Evolutionary conservation across 75 land plant genomes (phyloP), one percentile per base, ranked within the genome.

Genomic region (Sequoiadendron giganteum): DNA sequence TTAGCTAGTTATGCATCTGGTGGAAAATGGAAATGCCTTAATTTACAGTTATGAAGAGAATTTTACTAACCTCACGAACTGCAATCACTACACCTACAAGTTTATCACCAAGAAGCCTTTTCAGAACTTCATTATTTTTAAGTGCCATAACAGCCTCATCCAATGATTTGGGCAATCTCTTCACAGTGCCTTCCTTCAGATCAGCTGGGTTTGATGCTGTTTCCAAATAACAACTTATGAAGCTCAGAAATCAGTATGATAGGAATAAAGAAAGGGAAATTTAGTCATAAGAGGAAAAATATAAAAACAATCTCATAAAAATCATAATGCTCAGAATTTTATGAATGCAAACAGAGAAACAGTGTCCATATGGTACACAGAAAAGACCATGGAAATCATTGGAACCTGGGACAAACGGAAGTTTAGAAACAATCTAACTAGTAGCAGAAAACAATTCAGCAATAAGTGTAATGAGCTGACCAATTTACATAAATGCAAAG

Each of bases 91-190:
- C 91, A 76, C 88, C 87, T 47, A 93, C 83, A 78, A 97, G 92
- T 85, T 96, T 91, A 86, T 93, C 94, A 43, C 98, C 99, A 77
- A 98, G 88, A 21, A 94, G 16, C 9, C 91, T 92, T 34, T 75
- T 91, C 89, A 98, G 72, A 49, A 93, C 86, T 49, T 70, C 85
- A 65, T 98, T 93, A 18, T 90, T 90, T 73, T 86, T 86, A 77
- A 98, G 97, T 54, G 97, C 97, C 88, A 85, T 88, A 76, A 95
- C 84, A 75, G 98, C 90, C 91, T 95, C 96, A 40, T 89, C 84
- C 73, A 98, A 89, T n/a, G 94, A 90, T 87, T 54, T 90, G 47
- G 99, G 99, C 92, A 98, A 85, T 79, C 89, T 89, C 47, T 87
- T 47, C 45, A 96, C 91, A 61, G 87, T 72, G 32, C 87, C 90